phyloP scores from a whole-genome alignment of 2,329 filamentous ascomycete genomes.

The Aspergillus fumigatiaffinis region DNA sequence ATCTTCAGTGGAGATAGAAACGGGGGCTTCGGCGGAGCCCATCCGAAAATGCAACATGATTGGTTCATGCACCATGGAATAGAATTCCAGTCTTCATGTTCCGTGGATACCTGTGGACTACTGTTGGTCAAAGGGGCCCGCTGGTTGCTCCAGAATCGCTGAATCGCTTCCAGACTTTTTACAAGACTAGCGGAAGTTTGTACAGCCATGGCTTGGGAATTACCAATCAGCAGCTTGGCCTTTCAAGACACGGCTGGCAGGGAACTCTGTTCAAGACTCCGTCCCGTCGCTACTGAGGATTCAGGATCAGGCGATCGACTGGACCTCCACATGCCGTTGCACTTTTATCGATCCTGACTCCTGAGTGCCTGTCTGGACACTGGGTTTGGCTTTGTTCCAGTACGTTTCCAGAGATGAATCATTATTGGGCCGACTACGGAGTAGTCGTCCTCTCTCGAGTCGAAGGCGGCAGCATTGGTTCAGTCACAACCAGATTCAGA shows the following conservation, averaged over 20 bases:
- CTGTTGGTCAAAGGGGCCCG: not conserved
- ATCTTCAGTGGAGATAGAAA: not conserved
- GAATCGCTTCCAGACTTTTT: not conserved
- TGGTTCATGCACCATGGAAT: not conserved
- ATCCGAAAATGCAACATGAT: not conserved
- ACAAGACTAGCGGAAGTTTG: not conserved
- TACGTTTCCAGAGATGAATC: not conserved
- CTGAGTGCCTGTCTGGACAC: constrained; percentile 10
- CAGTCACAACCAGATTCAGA: not conserved
- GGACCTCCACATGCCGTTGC: constrained; percentile 15
- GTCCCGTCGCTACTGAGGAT: not conserved
- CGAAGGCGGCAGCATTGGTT: not conserved
- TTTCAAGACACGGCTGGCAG: not conserved
- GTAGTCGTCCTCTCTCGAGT: too few species aligned
- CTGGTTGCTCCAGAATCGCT: not conserved
- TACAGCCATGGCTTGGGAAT: not conserved
- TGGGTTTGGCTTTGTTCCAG: not conserved
- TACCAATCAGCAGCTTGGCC: not conserved
- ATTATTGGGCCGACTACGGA: not conserved
- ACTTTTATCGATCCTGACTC: constrained; percentile 19
- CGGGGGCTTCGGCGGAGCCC: not conserved
- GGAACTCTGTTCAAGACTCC: not conserved
- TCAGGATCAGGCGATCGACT: constrained; percentile 14
- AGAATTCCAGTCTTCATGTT: not conserved
- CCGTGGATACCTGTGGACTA: too few species aligned